These are phyloP conservation scores for Alternaria ethzedia DNA, from an alignment of 2,329 filamentous ascomycete genomes.

Conservation along the genomic window DNA sequence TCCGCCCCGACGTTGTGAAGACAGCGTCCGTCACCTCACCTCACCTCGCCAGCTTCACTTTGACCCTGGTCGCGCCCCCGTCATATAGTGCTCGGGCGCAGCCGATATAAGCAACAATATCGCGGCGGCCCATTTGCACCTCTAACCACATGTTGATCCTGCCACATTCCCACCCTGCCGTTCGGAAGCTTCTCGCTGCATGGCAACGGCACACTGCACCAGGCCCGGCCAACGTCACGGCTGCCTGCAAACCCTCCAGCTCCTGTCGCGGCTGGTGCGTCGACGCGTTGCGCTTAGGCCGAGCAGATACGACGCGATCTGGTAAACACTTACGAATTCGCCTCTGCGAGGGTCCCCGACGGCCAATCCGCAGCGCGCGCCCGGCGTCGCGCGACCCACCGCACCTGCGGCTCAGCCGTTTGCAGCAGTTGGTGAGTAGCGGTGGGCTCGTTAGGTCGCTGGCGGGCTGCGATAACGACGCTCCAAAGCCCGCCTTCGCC, in stretches of 20 bases:
- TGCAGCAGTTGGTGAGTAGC: conserved; percentile 34
- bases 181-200: conserved; percentile 31
- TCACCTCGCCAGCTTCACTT: conserved; percentile 19
- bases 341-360: conserved; percentile 1
- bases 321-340: conserved; percentile 24
- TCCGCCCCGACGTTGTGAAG: conserved; percentile 9
- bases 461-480: conserved; percentile 34
- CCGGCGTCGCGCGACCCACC: conserved; percentile 16
- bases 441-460: conserved; percentile 27
- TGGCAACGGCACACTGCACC: conserved; percentile 32
- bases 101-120: conserved; percentile 19
- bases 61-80: conserved; percentile 14
- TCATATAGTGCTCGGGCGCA: conserved; percentile 19
- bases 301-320: conserved; percentile 26
- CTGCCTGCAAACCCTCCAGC: conserved; percentile 15
- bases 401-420: conserved; percentile 39
- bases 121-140: conserved; percentile 12
- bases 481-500: conserved; percentile 9
- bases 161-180: conserved; percentile 16
- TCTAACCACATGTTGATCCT: conserved; percentile 11
- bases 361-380: conserved; percentile 23
- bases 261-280: conserved; percentile 9
- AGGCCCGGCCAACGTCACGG: conserved; percentile 22
- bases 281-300: conserved; percentile 30
- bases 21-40: neutral